phyloP scores from a whole-genome alignment of 352 stramenopile genomes.

The Globisporangium spiculum region DNA sequence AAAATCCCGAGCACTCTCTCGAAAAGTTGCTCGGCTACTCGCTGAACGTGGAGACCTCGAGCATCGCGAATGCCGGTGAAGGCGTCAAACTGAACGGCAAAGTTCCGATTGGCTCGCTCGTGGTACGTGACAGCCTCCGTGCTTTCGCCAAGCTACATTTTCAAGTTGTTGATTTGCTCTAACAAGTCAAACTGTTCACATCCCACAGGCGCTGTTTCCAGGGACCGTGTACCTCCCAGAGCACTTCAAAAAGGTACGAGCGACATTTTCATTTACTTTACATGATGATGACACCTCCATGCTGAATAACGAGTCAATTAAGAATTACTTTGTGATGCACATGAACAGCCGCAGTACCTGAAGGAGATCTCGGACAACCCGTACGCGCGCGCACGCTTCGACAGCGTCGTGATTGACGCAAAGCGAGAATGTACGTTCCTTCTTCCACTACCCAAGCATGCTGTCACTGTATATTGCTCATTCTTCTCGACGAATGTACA shows the following conservation, averaged over 20 bases:
- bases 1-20: conserved; percentile 38
- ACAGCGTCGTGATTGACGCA: conserved; percentile 85
- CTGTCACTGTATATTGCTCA: neutral
- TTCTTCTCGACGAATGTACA: neutral
- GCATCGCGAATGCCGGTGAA: conserved; percentile 53
- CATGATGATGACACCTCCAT: neutral
- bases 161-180: neutral
- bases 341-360: conserved; percentile 43
- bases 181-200: neutral
- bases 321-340: neutral
- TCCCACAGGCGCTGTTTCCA: conserved; percentile 58
- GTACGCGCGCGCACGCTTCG: conserved; percentile 76
- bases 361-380: conserved; percentile 72
- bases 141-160: neutral
- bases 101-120: conserved; percentile 62
- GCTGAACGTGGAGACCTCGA: conserved; percentile 67
- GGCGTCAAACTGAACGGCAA: conserved; percentile 68
- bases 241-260: conserved; percentile 77
- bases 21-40: conserved; percentile 65
- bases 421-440: conserved; percentile 62
- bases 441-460: neutral
- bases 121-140: conserved; percentile 34
- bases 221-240: conserved; percentile 81
- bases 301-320: neutral
- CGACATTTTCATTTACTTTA: neutral